Evolutionary conservation across 1,284 basidiomycete genomes (phyloP).

Genomic region (Mycosarcoma mackinlayi): DNA sequence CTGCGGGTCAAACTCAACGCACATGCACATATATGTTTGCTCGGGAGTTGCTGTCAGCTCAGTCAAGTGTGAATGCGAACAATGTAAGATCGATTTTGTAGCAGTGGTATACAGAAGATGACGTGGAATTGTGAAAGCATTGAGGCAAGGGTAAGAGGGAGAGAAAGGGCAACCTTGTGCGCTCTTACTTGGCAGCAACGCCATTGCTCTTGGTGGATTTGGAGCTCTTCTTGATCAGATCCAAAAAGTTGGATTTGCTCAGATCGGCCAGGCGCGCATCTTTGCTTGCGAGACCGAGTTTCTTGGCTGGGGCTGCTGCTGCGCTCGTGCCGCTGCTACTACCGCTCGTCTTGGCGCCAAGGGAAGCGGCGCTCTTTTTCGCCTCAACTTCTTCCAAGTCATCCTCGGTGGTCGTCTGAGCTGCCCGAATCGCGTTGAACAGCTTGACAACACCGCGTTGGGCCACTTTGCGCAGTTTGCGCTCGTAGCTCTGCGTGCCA

Average conservation of each 20-base stretch:
- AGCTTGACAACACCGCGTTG: conserved; percentile 68
- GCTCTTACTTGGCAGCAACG: conserved; percentile 36
- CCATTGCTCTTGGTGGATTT: conserved; percentile 17
- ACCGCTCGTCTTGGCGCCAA: neutral
- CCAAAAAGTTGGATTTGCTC: conserved; percentile 66
- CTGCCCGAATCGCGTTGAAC: conserved; percentile 67
- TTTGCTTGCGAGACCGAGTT: conserved; percentile 53
- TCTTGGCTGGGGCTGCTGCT: conserved; percentile 21
- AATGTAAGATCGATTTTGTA: conserved; percentile 3
- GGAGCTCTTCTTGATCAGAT: conserved; percentile 56
- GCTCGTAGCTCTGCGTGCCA: conserved; percentile 60
- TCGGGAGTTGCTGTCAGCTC: too few species aligned
- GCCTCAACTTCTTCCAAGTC: conserved; percentile 54
- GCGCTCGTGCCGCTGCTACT: neutral
- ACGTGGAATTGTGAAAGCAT: too few species aligned
- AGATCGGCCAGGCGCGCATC: conserved; percentile 58
- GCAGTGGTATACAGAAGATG: conserved; percentile 11
- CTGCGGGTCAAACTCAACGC: too few species aligned
- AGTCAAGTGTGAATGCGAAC: neutral
- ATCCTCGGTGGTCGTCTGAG: conserved; percentile 60
- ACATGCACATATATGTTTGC: too few species aligned
- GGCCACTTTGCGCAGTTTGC: conserved; percentile 63
- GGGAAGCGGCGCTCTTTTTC: conserved; percentile 21
- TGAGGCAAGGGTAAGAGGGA: neutral
- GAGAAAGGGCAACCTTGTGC: neutral